Percentiles rank a stretch among this genome's conserved stretches.
phyloP scores from a whole-genome alignment of 2,329 filamentous ascomycete genomes.

The Sclerotinia sclerotiorum region DNA sequence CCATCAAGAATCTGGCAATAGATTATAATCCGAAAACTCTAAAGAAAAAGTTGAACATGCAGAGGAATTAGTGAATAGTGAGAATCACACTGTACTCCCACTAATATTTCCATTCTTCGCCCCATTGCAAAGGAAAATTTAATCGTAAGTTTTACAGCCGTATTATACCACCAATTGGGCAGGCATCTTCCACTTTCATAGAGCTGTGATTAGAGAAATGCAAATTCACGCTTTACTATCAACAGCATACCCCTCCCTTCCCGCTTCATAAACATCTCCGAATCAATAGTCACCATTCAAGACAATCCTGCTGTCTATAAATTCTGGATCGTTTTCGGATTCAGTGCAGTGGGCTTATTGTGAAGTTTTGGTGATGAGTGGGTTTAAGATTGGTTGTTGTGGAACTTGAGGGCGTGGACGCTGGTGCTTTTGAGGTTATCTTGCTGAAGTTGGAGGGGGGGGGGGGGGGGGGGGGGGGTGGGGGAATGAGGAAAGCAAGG shows the following conservation, averaged over 20 bases:
- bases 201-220: neutral
- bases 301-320: neutral
- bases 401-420: no score
- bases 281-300: neutral
- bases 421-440: neutral
- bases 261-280: neutral
- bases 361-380: neutral
- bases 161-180: neutral
- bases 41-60: neutral
- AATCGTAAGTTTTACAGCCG: neutral
- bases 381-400: no score
- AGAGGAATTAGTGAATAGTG: neutral
- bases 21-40: neutral
- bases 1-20: neutral
- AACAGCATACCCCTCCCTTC: neutral
- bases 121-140: neutral
- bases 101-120: neutral
- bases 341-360: no score
- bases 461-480: no score
- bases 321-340: neutral
- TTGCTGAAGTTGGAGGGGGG: no score
- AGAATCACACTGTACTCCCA: no score
- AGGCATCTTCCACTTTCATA: neutral
- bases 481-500: accelerated
- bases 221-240: neutral